Conservation (phyloP, 2,329 filamentous ascomycete species). For the Colletotrichum sp. region DNA sequence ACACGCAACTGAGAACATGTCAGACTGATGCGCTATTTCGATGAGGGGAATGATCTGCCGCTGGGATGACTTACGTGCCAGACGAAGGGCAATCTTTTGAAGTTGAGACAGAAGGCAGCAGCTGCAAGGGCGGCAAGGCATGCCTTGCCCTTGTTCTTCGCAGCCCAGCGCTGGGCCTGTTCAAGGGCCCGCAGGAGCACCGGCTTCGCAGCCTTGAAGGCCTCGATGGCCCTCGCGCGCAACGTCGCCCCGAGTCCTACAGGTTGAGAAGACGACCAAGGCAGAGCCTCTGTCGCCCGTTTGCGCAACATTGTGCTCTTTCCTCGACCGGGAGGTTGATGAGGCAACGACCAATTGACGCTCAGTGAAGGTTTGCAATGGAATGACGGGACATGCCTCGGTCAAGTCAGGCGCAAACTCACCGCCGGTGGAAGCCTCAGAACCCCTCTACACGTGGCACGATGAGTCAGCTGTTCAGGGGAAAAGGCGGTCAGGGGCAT, state of each 20-base stretch:
- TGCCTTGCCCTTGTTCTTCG: background rate
- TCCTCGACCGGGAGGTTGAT: background rate
- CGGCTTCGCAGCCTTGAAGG: background rate
- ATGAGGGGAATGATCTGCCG: background rate
- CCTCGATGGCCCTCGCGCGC: background rate
- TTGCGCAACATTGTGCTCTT: background rate
- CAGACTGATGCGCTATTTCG: background rate
- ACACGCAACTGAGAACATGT: conserved; percentile 32
- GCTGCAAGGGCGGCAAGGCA: background rate
- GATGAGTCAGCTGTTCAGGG: background rate
- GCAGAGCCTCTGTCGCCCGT: background rate
- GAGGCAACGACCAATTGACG: background rate
- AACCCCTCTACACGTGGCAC: background rate
- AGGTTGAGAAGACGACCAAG: background rate
- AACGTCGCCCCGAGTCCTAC: background rate
- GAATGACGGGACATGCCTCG: background rate
- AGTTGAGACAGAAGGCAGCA: background rate
- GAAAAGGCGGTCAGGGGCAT: background rate
- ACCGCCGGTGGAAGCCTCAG: background rate
- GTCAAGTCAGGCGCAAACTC: background rate
- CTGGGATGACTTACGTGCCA: conserved; percentile 1
- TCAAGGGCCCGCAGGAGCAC: background rate
- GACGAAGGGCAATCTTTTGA: background rate
- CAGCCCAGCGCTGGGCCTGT: background rate
- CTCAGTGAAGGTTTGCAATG: background rate